Conservation (phyloP, 108 stramenopile species). For the Skeletonema grethae region DNA sequence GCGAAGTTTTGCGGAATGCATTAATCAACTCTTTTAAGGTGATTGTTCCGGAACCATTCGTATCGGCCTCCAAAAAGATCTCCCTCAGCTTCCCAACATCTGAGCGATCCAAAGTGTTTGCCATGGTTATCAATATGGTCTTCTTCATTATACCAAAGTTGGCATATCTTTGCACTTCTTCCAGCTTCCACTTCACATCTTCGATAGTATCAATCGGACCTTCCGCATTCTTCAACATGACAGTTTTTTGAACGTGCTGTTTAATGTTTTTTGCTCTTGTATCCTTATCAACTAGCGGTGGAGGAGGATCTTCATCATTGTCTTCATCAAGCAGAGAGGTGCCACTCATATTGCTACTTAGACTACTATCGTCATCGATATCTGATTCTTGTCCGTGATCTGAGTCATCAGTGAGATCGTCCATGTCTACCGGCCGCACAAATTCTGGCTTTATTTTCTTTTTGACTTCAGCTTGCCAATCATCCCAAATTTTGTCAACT, state of each 20-base stretch:
- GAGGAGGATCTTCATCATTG: slow-evolving; percentile 5
- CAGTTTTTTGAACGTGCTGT: slow-evolving; percentile 37
- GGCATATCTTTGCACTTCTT: slow-evolving; percentile 45
- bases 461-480: slow-evolving; percentile 35
- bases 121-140: slow-evolving; percentile 62
- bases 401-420: slow-evolving; percentile 22
- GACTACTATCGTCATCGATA: slow-evolving; percentile 8
- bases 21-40: slow-evolving; percentile 54
- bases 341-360: neutral
- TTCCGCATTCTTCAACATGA: slow-evolving; percentile 31
- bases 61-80: slow-evolving; percentile 63
- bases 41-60: slow-evolving; percentile 62
- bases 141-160: slow-evolving; percentile 59
- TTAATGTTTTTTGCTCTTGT: slow-evolving; percentile 30
- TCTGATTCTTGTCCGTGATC: slow-evolving; percentile 20
- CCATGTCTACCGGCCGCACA: slow-evolving; percentile 20
- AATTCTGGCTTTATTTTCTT: slow-evolving; percentile 39
- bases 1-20: slow-evolving; percentile 46
- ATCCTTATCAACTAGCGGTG: neutral
- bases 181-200: slow-evolving; percentile 22
- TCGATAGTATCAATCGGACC: slow-evolving; percentile 1
- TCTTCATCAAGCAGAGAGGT: slow-evolving; percentile 19
- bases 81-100: slow-evolving; percentile 55
- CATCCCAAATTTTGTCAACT: slow-evolving; percentile 49
- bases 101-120: slow-evolving; percentile 61